Evolutionary conservation across 2,329 filamentous ascomycete species (phyloP).

Genomic region (Lecanicillium sp.): DNA sequence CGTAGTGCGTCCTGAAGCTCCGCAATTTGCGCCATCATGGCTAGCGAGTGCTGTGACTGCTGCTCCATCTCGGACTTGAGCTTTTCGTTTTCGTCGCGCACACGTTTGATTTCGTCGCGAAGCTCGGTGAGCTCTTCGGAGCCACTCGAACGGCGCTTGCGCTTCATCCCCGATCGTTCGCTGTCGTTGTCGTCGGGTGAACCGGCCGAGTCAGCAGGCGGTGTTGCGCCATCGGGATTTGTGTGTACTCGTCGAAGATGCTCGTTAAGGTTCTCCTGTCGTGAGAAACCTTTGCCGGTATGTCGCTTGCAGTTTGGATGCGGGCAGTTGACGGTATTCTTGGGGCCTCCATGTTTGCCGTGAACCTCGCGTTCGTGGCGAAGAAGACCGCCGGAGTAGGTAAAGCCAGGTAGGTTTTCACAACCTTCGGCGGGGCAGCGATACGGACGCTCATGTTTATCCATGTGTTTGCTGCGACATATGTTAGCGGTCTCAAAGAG

Average conservation of each 20-base stretch:
- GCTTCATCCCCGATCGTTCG: constrained; percentile 37
- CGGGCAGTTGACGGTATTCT: constrained; percentile 80
- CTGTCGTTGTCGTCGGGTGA: constrained; percentile 40
- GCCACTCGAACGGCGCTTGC: constrained; percentile 33
- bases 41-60: constrained; percentile 36
- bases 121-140: constrained; percentile 44
- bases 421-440: constrained; percentile 76
- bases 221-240: constrained; percentile 29
- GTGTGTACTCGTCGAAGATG: constrained; percentile 86
- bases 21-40: constrained; percentile 41
- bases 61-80: constrained; percentile 41
- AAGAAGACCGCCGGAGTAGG: constrained; percentile 83
- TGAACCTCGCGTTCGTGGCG: constrained; percentile 93
- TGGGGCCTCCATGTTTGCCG: constrained; percentile 78
- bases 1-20: constrained; percentile 35
- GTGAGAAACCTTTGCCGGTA: constrained; percentile 80
- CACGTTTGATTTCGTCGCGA: constrained; percentile 56
- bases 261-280: constrained; percentile 89
- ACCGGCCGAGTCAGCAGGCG: constrained; percentile 23
- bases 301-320: constrained; percentile 83
- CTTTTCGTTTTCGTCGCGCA: constrained; percentile 57
- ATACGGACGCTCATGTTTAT: constrained; percentile 92
- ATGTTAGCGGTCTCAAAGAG: constrained; percentile 8
- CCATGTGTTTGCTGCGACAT: constrained; percentile 79
- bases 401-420: constrained; percentile 88